Base-by-base conservation (phyloP, 164 flowering plant genomes). In the Chimonanthus salicifolius region DNA sequence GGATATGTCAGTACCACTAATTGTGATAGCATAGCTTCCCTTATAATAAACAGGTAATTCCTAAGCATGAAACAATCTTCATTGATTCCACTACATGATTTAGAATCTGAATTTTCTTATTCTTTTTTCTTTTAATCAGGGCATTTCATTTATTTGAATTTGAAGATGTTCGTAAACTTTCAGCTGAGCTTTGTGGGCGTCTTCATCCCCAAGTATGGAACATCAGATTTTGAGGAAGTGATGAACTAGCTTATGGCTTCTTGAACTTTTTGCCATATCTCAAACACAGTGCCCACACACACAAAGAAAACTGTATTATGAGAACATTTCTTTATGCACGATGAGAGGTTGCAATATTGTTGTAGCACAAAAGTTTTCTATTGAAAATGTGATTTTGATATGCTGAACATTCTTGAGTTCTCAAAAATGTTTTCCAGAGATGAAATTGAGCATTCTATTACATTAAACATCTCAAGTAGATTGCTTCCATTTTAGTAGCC, bases 181-280 rank as follows among this genome's bases (percentile, higher is more conserved):
- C 98, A 71, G 97, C 97, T 75, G 97, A 93, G 82, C 87, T 93
- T 3, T 91, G 89, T 84, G 98, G 98, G 45, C 92, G 94, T 70
- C 81, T 93, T 76, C 94, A 88, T 82, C 98, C 94, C 18, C 80
- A 84, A 71, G 98, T 91, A 79, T 76, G 78, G 46, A 8, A 58
- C 18, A 46, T 47, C 21, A 4, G 58, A 44, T 48, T 65, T 45
- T 15, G 47, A 48, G 8, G 7, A 3, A 47, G 43, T 68, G 47
- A 68, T 8, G 33, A 44, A 47, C 21, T 68, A 48, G 20, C 70
- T 15, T 68, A 20, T 71, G 66, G 48, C 60, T 44, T 11, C 18
- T 73, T 33, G 33, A 33, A 33, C 33, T 33, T 1, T 33, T 1
- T 33, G 33, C 33, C 33, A 33, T 33, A 33, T 33, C 33, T 33